These are phyloP conservation scores for Acacia confusa DNA, from an alignment of 306 rosid genomes.

Conservation along the genomic window DNA sequence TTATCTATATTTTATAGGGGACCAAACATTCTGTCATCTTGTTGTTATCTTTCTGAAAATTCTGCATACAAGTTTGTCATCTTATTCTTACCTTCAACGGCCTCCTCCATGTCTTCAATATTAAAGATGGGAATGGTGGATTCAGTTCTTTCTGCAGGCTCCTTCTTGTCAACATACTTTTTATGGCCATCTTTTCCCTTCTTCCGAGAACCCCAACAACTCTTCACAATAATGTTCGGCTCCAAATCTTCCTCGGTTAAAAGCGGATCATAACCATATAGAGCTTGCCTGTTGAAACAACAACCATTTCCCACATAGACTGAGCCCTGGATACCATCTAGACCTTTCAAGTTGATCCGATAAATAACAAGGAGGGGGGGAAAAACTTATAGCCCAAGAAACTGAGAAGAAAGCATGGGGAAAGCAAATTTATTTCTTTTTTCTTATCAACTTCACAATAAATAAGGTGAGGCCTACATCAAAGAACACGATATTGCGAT, in stretches of 20 bases:
- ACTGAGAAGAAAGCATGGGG: slow-evolving; percentile 2
- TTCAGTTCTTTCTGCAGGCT: slow-evolving; percentile 75
- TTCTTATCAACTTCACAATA: not conserved
- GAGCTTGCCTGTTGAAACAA: slow-evolving; percentile 98
- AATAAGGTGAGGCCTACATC: slow-evolving; percentile 62
- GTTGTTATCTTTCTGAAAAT: not conserved
- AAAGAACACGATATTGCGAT: slow-evolving; percentile 95
- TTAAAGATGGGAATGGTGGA: slow-evolving; percentile 91
- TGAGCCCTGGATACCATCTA: slow-evolving; percentile 97
- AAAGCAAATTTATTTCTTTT: not conserved
- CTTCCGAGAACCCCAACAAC: slow-evolving; percentile 97
- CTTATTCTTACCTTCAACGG: slow-evolving; percentile 71
- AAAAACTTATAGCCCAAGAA: slow-evolving; percentile 21
- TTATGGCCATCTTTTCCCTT: slow-evolving; percentile 69
- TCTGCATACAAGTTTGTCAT: not conserved
- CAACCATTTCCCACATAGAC: slow-evolving; percentile 99
- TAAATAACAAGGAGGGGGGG: not conserved
- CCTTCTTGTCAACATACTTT: slow-evolving; percentile 69
- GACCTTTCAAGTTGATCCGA: slow-evolving; percentile 97
- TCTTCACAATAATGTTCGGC: slow-evolving; percentile 88
- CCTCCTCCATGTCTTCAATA: slow-evolving; percentile 97
- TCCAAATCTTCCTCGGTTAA: slow-evolving; percentile 89
- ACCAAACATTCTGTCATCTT: slow-evolving; percentile 1
- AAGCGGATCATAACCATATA: slow-evolving; percentile 95
- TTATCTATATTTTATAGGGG: not conserved